A percentile compares a stretch with the other conserved stretches of the same genome.
Conservation (phyloP, 1,139 yeast genomes). For the Debaryomyces subglobosus region DNA sequence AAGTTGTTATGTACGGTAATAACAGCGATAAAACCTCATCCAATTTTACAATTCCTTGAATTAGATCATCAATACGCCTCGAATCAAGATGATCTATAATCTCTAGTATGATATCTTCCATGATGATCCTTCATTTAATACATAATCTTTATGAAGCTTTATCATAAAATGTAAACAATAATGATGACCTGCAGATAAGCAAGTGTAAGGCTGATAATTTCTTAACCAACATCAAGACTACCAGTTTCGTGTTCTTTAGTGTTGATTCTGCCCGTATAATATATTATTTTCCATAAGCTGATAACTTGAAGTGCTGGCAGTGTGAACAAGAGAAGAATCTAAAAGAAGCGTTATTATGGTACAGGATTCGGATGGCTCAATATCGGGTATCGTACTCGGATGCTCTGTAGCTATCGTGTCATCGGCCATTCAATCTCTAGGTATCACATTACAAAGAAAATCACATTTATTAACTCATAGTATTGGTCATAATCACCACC, state of each 20-base stretch:
- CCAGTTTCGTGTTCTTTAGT: neutral
- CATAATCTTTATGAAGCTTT: neutral
- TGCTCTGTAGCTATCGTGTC: slow-evolving; percentile 76
- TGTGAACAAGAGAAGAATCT: too few relatives aligned
- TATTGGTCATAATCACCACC: slow-evolving; percentile 23
- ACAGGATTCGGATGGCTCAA: neutral
- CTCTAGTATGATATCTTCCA: slow-evolving; percentile 20
- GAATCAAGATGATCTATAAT: slow-evolving; percentile 23
- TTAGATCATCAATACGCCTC: slow-evolving; percentile 9
- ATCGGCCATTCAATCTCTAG: slow-evolving; percentile 81
- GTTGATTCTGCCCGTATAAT: too few relatives aligned
- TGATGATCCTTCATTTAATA: neutral
- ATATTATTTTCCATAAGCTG: neutral
- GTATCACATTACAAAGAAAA: slow-evolving; percentile 80
- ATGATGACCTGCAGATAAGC: slow-evolving; percentile 5
- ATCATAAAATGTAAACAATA: slow-evolving; percentile 9
- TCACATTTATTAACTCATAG: slow-evolving; percentile 54
- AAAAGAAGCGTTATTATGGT: slow-evolving; percentile 1
- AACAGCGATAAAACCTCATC: slow-evolving; percentile 23
- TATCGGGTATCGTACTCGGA: slow-evolving; percentile 48
- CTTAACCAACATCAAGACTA: neutral
- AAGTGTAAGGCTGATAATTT: neutral
- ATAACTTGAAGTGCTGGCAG: neutral
- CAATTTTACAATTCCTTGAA: slow-evolving; percentile 20
- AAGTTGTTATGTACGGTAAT: slow-evolving; percentile 27